phyloP scores from a whole-genome alignment of 2,329 filamentous ascomycete species.

The Aquanectria penicillioides region DNA sequence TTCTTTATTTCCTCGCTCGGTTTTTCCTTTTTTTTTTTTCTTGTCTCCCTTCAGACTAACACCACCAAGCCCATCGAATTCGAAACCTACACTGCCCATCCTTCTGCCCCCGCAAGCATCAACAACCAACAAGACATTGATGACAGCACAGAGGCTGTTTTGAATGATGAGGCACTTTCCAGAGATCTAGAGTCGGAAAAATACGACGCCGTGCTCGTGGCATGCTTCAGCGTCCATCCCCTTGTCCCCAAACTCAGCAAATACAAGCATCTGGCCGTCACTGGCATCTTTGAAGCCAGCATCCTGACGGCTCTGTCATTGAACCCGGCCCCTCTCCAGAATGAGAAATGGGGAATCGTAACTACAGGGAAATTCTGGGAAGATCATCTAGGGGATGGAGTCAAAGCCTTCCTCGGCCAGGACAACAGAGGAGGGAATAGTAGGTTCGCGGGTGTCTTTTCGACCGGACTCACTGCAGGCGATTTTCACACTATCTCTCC shows the following conservation, averaged over 20 bases:
- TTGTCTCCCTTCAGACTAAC: conserved; percentile 31
- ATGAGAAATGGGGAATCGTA: conserved; percentile 81
- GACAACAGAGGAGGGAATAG: conserved; percentile 44
- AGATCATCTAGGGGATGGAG: conserved; percentile 72
- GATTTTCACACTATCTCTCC: conserved; percentile 79
- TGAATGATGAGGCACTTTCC: conserved; percentile 59
- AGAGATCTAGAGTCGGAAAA: conserved; percentile 47
- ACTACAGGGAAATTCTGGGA: conserved; percentile 91
- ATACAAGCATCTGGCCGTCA: conserved; percentile 43
- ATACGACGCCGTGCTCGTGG: conserved; percentile 84
- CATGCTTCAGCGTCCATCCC: conserved; percentile 88
- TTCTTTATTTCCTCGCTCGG: too few species aligned
- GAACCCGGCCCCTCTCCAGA: conserved; percentile 31
- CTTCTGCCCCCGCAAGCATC: conserved; percentile 77
- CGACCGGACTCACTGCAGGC: conserved; percentile 81
- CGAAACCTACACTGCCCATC: conserved; percentile 71
- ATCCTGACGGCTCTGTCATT: conserved; percentile 71
- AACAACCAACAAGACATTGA: conserved; percentile 77
- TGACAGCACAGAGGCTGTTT: conserved; percentile 70
- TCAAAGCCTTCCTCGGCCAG: conserved; percentile 70
- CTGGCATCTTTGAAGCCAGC: conserved; percentile 88
- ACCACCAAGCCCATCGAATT: conserved; percentile 56
- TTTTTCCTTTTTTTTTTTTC: too few species aligned
- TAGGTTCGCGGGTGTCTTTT: conserved; percentile 82
- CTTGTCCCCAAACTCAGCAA: conserved; percentile 70